Evolutionary conservation across 1,139 yeast species (phyloP).

Genomic region (Candida tropicalis): DNA sequence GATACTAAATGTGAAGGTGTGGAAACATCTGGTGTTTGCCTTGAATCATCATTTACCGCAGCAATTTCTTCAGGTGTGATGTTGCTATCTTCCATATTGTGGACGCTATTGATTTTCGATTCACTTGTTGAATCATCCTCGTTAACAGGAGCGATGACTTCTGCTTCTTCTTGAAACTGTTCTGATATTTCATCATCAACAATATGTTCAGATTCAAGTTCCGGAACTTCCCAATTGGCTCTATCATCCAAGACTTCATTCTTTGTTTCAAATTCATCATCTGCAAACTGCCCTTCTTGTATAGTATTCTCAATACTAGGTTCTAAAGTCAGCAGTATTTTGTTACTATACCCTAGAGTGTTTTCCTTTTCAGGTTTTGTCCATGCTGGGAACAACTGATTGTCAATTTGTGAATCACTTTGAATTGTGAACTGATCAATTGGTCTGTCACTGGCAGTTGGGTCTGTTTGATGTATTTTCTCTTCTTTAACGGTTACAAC

Average conservation of each 20-base stretch:
- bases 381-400: conserved; percentile 2
- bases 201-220: conserved; percentile 2
- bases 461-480: background rate
- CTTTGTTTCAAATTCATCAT: background rate
- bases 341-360: background rate
- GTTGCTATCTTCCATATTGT: background rate
- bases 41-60: background rate
- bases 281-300: background rate
- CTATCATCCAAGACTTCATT: background rate
- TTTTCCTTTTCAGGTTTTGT: background rate
- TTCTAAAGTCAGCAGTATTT: too few relatives aligned
- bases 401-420: background rate
- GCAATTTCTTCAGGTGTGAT: background rate
- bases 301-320: background rate
- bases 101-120: background rate
- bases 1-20: background rate
- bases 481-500: background rate
- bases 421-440: conserved; percentile 5
- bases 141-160: too few relatives aligned
- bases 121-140: background rate
- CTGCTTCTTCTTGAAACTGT: background rate
- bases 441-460: background rate
- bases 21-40: background rate
- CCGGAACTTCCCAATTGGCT: conserved; percentile 3
- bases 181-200: background rate